These are phyloP conservation scores for Podospora pseudocomata DNA, from an alignment of 495 filamentous ascomycete species.

Conservation along the genomic window DNA sequence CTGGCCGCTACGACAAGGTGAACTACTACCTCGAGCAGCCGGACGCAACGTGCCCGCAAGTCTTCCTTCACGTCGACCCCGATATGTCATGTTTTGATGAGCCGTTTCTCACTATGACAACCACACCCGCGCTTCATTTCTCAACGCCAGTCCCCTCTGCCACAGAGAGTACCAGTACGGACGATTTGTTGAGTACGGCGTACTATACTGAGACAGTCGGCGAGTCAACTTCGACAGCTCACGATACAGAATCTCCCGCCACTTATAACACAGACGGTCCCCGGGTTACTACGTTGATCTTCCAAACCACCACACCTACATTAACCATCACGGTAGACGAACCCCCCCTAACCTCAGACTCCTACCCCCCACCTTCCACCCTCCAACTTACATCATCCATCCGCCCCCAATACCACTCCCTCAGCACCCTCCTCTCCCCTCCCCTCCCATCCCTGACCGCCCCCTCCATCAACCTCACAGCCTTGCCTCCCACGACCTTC, in stretches of 20 bases:
- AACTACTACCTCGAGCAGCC: constrained; percentile 3
- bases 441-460: too few species aligned
- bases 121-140: not conserved
- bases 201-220: not conserved
- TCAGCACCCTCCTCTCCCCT: not conserved
- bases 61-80: not conserved
- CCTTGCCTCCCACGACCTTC: not conserved
- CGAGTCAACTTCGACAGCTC: too few species aligned
- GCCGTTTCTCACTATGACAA: not conserved
- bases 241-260: too few species aligned
- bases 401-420: not conserved
- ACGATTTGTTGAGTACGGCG: not conserved
- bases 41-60: not conserved
- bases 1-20: not conserved
- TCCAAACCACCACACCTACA: too few species aligned
- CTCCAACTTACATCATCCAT: not conserved
- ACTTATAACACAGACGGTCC: too few species aligned
- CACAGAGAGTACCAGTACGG: not conserved
- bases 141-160: not conserved
- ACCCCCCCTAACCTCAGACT: not conserved
- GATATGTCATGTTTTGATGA: not conserved
- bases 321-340: too few species aligned
- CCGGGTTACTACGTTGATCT: too few species aligned
- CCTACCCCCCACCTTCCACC: not conserved
- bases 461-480: not conserved